A percentile compares a stretch with the other conserved stretches of the same genome.
phyloP scores from a whole-genome alignment of 1,284 basidiomycete genomes.

The Heterobasidion irregulare region DNA sequence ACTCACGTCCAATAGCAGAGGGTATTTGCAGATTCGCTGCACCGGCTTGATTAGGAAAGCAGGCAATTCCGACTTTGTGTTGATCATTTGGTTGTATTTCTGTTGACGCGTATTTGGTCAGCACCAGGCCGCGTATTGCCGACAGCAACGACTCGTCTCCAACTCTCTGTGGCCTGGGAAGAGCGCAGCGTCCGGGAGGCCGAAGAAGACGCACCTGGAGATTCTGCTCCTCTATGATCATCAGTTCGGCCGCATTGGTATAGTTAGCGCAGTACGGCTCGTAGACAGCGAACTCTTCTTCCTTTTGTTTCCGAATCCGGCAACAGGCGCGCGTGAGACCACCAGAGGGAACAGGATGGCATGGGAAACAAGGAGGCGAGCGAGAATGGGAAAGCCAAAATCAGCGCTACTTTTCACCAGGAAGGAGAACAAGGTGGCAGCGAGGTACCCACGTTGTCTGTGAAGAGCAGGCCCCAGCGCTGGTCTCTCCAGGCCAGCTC shows the following conservation, averaged over 20 bases:
- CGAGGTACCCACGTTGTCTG: conserved; percentile 59
- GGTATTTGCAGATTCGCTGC: conserved; percentile 76
- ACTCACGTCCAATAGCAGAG: conserved; percentile 52
- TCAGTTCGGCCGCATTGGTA: conserved; percentile 78
- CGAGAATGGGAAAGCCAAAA: neutral
- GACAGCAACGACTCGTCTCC: neutral
- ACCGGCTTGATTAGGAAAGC: conserved; percentile 79
- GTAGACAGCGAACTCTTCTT: conserved; percentile 91
- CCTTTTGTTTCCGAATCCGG: conserved; percentile 51
- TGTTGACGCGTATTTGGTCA: conserved; percentile 33
- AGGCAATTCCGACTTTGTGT: conserved; percentile 83
- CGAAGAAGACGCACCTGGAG: conserved; percentile 46
- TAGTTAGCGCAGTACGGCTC: conserved; percentile 98
- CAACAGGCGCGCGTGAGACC: conserved; percentile 10
- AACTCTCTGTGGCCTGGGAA: neutral
- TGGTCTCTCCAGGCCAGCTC: conserved; percentile 83
- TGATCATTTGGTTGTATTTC: conserved; percentile 71
- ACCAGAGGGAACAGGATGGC: conserved; percentile 11
- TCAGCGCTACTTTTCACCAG: neutral
- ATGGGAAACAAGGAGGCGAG: conserved; percentile 12
- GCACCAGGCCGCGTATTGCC: conserved; percentile 1
- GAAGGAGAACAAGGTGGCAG: conserved; percentile 14
- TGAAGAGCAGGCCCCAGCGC: conserved; percentile 82
- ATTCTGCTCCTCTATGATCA: conserved; percentile 80
- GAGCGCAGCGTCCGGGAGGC: conserved; percentile 10